Percentiles rank a stretch among this genome's conserved stretches.
phyloP scores from a whole-genome alignment of 2,329 filamentous ascomycete species.

The Paraphaeosphaeria minitans region DNA sequence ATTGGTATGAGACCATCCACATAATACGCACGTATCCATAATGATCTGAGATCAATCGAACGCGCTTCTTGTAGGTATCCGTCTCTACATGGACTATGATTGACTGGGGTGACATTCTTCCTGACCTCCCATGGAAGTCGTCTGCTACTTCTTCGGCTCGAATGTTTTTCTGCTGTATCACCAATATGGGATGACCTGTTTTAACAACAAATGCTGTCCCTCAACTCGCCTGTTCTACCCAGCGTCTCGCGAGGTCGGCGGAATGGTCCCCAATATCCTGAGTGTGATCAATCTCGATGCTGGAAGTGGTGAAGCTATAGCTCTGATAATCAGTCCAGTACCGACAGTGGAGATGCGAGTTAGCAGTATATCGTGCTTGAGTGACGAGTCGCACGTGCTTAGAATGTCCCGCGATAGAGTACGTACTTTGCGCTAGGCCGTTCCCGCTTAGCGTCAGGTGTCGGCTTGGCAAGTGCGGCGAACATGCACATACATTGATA shows the following conservation, averaged over 20 bases:
- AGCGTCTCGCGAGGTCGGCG: no score
- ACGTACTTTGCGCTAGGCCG: neutral
- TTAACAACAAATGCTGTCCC: no score
- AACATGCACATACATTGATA: constrained; percentile 13
- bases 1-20: neutral
- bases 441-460: constrained; percentile 4
- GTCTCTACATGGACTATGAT: neutral
- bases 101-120: neutral
- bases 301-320: neutral
- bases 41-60: neutral
- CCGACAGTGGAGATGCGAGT: no score
- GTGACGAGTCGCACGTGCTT: no score
- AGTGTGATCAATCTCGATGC: neutral
- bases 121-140: neutral
- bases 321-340: no score
- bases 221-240: no score
- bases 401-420: no score
- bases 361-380: no score
- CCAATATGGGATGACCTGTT: no score
- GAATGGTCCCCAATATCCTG: no score
- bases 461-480: constrained; percentile 16
- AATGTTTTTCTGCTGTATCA: no score
- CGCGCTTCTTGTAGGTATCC: neutral
- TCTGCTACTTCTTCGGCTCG: no score
- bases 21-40: neutral